phyloP scores from a whole-genome alignment of 768 basidiomycete genomes.

The Collybia nuda region DNA sequence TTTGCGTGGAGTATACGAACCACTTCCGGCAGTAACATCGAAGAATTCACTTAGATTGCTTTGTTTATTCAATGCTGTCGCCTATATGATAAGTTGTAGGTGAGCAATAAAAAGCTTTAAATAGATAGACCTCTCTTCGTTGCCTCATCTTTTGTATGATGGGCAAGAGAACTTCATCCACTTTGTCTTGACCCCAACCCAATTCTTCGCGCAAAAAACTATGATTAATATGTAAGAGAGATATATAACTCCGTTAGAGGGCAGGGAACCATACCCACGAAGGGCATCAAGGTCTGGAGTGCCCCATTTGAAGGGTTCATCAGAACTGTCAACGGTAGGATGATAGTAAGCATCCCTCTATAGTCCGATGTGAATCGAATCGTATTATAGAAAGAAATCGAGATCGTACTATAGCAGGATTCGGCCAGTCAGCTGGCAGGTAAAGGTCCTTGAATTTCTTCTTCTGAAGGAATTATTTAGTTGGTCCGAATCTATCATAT shows the following conservation, averaged over 20 bases:
- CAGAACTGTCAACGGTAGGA: constrained; percentile 86
- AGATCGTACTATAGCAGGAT: constrained; percentile 76
- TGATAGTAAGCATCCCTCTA: constrained; percentile 93
- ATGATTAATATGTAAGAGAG: not conserved
- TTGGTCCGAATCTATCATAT: not conserved
- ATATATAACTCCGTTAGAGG: constrained; percentile 3
- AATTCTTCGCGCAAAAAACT: constrained; percentile 80
- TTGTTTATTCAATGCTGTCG: constrained; percentile 71
- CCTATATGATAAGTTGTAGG: constrained; percentile 30
- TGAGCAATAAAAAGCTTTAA: not conserved
- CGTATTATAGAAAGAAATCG: not conserved
- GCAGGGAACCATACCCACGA: constrained; percentile 53
- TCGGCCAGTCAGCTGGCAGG: constrained; percentile 85
- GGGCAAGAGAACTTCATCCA: constrained; percentile 88
- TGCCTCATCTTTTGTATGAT: constrained; percentile 89
- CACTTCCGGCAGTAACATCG: constrained; percentile 65
- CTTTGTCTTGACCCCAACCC: constrained; percentile 78
- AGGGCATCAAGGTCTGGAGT: constrained; percentile 94
- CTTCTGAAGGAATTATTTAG: constrained; percentile 52
- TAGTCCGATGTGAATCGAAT: constrained; percentile 1
- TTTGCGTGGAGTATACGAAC: constrained; percentile 73
- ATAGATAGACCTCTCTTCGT: constrained; percentile 61
- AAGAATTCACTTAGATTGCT: constrained; percentile 76
- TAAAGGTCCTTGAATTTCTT: constrained; percentile 86
- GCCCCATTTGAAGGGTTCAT: constrained; percentile 96